These are phyloP conservation scores for Colletotrichum sidae DNA, from an alignment of 2,329 filamentous ascomycete species.

Conservation along the genomic window DNA sequence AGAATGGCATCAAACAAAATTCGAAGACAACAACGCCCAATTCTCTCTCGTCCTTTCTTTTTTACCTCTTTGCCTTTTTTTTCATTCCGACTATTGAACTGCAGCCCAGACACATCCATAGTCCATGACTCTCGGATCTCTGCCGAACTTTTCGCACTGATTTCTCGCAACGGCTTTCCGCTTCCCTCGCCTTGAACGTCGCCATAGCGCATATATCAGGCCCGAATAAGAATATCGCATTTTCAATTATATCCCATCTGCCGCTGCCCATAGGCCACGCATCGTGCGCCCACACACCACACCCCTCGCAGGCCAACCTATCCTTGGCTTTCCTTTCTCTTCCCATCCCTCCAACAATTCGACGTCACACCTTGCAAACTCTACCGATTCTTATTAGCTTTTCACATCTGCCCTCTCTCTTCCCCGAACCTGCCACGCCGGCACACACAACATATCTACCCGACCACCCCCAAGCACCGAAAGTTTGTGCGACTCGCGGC, in stretches of 20 bases:
- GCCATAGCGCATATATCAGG: neutral
- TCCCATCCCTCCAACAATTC: conserved; percentile 12
- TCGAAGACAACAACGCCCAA: neutral
- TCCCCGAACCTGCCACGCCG: too few relatives aligned
- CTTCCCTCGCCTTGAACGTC: neutral
- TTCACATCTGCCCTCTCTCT: conserved; percentile 1
- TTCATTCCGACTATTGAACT: conserved; percentile 7
- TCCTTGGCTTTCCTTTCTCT: conserved; percentile 1
- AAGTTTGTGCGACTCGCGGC: conserved; percentile 23
- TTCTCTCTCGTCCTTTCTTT: conserved; percentile 7
- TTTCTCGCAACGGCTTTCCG: neutral
- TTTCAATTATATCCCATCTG: conserved; percentile 1
- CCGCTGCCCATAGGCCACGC: neutral
- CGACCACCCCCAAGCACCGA: conserved; percentile 7
- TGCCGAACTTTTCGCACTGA: neutral
- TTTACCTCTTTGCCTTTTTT: conserved; percentile 6
- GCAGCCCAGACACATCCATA: neutral
- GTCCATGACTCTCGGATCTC: too few relatives aligned
- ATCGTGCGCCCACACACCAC: conserved; percentile 29
- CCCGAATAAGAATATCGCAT: conserved; percentile 9
- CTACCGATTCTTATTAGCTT: conserved; percentile 17
- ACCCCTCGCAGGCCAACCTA: conserved; percentile 15
- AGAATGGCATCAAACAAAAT: neutral
- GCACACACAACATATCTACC: conserved; percentile 1
- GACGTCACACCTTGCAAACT: conserved; percentile 34